These are phyloP conservation scores for Zea luxurians DNA, from an alignment of 176 grass and related monocot species.

Conservation along the genomic window DNA sequence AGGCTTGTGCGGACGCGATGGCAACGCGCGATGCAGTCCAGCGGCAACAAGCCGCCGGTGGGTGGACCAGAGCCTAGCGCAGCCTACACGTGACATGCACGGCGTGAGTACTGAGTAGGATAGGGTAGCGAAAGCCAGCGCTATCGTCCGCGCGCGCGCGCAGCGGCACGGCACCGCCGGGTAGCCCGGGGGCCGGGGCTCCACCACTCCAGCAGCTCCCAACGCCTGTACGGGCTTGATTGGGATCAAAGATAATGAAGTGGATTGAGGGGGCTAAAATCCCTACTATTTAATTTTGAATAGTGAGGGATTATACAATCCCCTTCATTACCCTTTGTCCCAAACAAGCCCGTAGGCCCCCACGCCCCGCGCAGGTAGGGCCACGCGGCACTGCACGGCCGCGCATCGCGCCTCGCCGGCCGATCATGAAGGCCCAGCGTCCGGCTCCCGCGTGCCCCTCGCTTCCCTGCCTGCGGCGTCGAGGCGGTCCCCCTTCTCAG, in stretches of 20 bases:
- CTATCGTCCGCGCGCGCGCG: neutral
- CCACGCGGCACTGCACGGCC: neutral
- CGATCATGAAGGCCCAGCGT: neutral
- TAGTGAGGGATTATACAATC: no score
- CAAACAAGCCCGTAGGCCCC: neutral
- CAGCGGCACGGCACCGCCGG: neutral
- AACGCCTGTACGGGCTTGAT: no score
- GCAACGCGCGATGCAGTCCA: constrained; percentile 3
- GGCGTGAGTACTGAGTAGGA: neutral
- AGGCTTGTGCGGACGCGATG: neutral
- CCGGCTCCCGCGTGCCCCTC: neutral
- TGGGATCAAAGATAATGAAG: no score
- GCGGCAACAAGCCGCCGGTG: neutral
- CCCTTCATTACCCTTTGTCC: no score
- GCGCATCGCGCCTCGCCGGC: neutral
- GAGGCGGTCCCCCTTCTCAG: constrained; percentile 1
- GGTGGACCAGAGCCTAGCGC: neutral
- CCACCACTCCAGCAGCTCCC: neutral
- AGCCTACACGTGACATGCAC: neutral
- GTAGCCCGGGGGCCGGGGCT: neutral
- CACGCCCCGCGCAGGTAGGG: neutral
- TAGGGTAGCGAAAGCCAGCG: neutral
- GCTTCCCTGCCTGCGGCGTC: neutral
- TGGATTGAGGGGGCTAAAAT: no score
- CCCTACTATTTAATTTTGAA: no score